Base-by-base conservation (phyloP, 169 alveolate genomes). In the Eimeria maxima region DNA sequence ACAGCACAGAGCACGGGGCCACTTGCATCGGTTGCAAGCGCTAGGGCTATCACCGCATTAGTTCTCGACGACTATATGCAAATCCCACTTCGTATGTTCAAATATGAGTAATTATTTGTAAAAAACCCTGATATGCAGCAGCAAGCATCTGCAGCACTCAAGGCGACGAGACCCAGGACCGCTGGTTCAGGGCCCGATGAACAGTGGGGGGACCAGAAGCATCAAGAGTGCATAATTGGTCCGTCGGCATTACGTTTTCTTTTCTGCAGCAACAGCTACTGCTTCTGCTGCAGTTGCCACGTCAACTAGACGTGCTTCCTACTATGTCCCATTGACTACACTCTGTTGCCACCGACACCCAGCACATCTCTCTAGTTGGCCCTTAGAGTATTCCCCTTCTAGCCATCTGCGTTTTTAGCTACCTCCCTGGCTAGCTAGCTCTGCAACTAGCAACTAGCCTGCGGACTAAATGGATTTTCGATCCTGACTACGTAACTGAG, bases 1-100 rank as follows among this genome's bases (percentile, higher is more conserved):
- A 55, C 57, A 73, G 53, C 83, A 73, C 83, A 73, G 50, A 74
- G 86, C 86, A 74, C 84, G 42, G 84, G 4, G 42, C 33, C 44
- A 27, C 18, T 44, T 27, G 24, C 84, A 73, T 44, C 50, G 50
- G 69, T 60, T 60, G 69, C 69, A 4, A 18, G 69, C 18, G 5
- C 18, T 20, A 65, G 11, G 74, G 74, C 33, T 20, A 65, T 65
- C 14, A 0, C 18, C 3, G 0, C 74, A 24, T n/a, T n/a, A 7
- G 3, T n/a, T 65, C 11, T 65, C 1, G 38, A 65, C 38, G 42
- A 65, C 38, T 65, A 24, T 24, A n/a, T 65, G 38, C 8, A 65
- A 65, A 65, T 24, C 6, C 14, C 5, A 6, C 18, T 65, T 65
- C n/a, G 24, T 0, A 24, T 24, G 38, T 24, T 65, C 6, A 6